Percentiles rank a stretch among this genome's conserved stretches.
Evolutionary conservation across 306 rosid genomes (phyloP).

Genomic region (Sicyos baderoa): DNA sequence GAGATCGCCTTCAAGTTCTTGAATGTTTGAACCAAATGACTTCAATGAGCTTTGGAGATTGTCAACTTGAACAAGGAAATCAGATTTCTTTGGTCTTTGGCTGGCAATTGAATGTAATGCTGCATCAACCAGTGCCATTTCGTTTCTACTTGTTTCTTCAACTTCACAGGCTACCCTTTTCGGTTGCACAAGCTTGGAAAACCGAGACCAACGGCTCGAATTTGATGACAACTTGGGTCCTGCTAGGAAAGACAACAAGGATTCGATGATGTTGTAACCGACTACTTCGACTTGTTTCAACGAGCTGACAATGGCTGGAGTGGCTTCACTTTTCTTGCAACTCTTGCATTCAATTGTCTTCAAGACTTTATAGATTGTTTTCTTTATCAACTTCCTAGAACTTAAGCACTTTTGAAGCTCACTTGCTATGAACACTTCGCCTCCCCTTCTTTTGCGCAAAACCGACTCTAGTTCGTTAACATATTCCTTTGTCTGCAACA

Average conservation of each 20-base stretch:
- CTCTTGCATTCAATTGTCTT: slow-evolving; percentile 12
- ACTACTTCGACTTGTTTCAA: slow-evolving; percentile 24
- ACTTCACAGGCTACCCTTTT: slow-evolving; percentile 25
- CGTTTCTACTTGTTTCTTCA: slow-evolving; percentile 16
- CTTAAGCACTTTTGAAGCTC: slow-evolving; percentile 22
- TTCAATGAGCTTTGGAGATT: slow-evolving; percentile 15
- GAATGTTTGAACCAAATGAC: slow-evolving; percentile 22
- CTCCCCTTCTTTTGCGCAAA: slow-evolving; percentile 25
- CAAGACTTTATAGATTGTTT: slow-evolving; percentile 18
- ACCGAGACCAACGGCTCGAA: slow-evolving; percentile 22
- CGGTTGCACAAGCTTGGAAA: slow-evolving; percentile 23
- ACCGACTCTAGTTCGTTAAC: slow-evolving; percentile 20
- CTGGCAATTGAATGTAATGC: slow-evolving; percentile 6
- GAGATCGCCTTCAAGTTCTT: slow-evolving; percentile 24
- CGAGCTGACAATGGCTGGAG: neutral
- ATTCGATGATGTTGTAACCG: slow-evolving; percentile 3
- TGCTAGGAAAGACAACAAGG: slow-evolving; percentile 19
- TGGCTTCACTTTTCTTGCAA: slow-evolving; percentile 4
- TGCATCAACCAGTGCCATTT: slow-evolving; percentile 21
- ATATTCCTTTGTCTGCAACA: slow-evolving; percentile 22
- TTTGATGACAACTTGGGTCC: slow-evolving; percentile 18
- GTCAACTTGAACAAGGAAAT: slow-evolving; percentile 10
- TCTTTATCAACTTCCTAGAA: slow-evolving; percentile 26
- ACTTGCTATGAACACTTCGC: slow-evolving; percentile 9
- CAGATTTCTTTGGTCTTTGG: slow-evolving; percentile 18